phyloP scores from a whole-genome alignment of 2,329 filamentous ascomycete genomes.

The Neurospora sp. region DNA sequence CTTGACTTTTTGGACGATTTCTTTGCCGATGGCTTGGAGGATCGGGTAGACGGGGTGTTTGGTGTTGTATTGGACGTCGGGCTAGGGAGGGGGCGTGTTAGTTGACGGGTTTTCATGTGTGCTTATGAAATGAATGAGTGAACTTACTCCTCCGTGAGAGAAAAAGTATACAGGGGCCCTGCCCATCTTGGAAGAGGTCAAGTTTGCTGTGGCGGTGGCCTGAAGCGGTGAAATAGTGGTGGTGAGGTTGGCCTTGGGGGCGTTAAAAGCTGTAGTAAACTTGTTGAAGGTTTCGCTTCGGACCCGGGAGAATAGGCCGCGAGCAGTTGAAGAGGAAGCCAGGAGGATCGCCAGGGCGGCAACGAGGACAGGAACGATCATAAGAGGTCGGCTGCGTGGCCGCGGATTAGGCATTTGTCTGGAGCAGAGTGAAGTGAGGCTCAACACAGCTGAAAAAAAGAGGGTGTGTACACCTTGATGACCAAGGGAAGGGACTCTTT shows the following conservation, averaged over 20 bases:
- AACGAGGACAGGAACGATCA: not conserved
- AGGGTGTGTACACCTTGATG: not conserved
- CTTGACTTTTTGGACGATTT: slow-evolving; percentile 60
- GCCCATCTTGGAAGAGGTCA: slow-evolving; percentile 11
- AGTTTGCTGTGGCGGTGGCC: not conserved
- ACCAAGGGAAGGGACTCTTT: not conserved
- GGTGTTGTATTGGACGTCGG: slow-evolving; percentile 36
- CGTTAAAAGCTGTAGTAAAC: not conserved
- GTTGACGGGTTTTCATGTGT: not conserved
- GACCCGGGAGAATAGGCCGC: slow-evolving; percentile 1
- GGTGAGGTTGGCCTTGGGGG: not conserved
- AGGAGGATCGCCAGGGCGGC: not conserved
- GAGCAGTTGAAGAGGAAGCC: not conserved
- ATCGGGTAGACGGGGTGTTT: slow-evolving; percentile 56
- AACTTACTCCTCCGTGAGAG: slow-evolving; percentile 38
- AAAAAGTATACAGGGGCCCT: slow-evolving; percentile 38
- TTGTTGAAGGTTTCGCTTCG: not conserved
- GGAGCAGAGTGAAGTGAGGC: not conserved
- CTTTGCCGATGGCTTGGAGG: slow-evolving; percentile 54
- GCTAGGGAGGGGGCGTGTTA: slow-evolving; percentile 25
- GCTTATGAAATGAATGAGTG: not conserved
- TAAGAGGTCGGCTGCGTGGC: not conserved
- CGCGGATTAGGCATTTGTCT: not conserved
- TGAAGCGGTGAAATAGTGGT: not conserved
- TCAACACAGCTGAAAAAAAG: not conserved